phyloP scores from a whole-genome alignment of 75 land plant genomes.

The Cunninghamia lanceolata region DNA sequence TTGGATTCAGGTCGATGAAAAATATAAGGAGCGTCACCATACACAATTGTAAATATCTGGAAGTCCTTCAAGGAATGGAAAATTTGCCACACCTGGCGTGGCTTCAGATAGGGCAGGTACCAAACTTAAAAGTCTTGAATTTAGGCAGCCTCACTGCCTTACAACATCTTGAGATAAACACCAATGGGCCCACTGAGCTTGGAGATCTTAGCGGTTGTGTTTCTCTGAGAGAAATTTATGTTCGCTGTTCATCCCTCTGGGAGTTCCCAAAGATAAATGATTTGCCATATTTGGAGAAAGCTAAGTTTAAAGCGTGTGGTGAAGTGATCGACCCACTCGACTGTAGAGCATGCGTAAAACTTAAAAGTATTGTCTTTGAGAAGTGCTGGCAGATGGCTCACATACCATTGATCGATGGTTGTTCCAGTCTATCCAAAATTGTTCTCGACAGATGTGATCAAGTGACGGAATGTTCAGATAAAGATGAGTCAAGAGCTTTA shows the following conservation, averaged over 20 bases:
- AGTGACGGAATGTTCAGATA: not conserved
- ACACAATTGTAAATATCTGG: not conserved
- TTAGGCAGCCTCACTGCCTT: not conserved
- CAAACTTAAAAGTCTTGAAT: not conserved
- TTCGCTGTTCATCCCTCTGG: not conserved
- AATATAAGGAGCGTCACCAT: not conserved
- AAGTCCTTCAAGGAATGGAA: not conserved
- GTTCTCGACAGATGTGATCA: not conserved
- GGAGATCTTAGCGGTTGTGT: not conserved
- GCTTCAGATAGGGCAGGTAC: not conserved
- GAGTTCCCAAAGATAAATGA: not conserved
- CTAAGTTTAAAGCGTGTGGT: too few species aligned
- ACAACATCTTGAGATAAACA: not conserved
- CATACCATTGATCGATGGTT: not conserved
- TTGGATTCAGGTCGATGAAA: not conserved
- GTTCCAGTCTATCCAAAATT: not conserved
- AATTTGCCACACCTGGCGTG: not conserved
- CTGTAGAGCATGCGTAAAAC: not conserved
- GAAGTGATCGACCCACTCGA: not conserved
- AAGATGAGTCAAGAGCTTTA: too few species aligned
- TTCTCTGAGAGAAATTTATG: not conserved
- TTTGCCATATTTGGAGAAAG: not conserved
- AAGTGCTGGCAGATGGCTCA: not conserved
- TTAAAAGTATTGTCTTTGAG: not conserved
- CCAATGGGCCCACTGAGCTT: not conserved